Evolutionary conservation across 768 basidiomycete species (phyloP), one percentile per base, ranked within the genome.

Genomic region (Mrakia frigida): DNA sequence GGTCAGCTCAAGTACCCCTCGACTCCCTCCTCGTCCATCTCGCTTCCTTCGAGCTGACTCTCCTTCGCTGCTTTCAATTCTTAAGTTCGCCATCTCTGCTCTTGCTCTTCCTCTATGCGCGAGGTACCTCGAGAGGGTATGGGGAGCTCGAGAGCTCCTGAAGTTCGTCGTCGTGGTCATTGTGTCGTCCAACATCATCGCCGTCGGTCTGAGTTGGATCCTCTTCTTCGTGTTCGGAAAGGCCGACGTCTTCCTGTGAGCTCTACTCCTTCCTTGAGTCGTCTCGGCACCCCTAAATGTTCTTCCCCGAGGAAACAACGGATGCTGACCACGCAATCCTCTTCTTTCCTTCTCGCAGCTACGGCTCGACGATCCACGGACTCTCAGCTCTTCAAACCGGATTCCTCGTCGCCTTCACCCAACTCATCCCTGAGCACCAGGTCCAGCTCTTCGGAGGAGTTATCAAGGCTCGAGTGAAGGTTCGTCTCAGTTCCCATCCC

Each of bases 371-470:
- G 63, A 97, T 96, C 82, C 93, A 92, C 81, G 97, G 97, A 60
- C 91, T 94, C 84, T 93, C 92, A 87, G 91, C 93, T 7, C 86
- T 99, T 28, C 93, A 97, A 81, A 90, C 90, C 70, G 91, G 90
- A 3, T 86, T 95, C 78, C 86, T 99, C 50, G 97, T 99, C 74
- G 96, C 95, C 9, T 98, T 98, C 84, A 98, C 95, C 5, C 97
- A 99, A 83, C 84, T 97, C 74, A 98, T 98, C 80, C 96, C 96
- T 43, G 97, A 99, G 84, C 95, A 99, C 81, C 96, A 98, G 84
- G 90, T 99, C 21, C 97, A 98, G 83, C 81, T 98, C 25, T 86
- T 98, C 77, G 94, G 94, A 67, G 79, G 74, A 46, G 84, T 93
- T 65, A 81, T 93, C 79, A 92, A 89, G 83, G 87, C 91, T 67